These are phyloP conservation scores for Emmonsiellopsis sp. DNA, from an alignment of 2,329 filamentous ascomycete species.

Conservation along the genomic window DNA sequence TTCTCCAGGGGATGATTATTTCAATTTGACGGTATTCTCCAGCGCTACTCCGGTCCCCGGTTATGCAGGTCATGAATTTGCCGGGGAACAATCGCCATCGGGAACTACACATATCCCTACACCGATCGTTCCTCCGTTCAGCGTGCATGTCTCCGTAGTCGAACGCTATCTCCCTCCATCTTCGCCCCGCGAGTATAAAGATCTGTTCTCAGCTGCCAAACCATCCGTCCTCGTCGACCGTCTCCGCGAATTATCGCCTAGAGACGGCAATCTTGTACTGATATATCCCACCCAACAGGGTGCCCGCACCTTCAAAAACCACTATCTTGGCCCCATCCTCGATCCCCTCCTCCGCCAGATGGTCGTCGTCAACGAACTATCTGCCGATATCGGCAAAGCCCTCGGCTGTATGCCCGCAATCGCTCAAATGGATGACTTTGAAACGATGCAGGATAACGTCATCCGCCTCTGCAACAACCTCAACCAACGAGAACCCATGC, in stretches of 20 bases:
- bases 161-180: conserved; percentile 59
- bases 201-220: conserved; percentile 47
- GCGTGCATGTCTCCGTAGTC: conserved; percentile 52
- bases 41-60: conserved; percentile 52
- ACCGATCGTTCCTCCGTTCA: conserved; percentile 51
- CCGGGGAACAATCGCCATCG: conserved; percentile 20
- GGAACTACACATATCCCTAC: conserved; percentile 41
- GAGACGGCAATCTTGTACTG: conserved; percentile 51
- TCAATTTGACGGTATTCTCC: conserved; percentile 53
- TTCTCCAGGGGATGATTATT: conserved; percentile 50
- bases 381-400: conserved; percentile 46
- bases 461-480: conserved; percentile 30
- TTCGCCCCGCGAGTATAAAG: conserved; percentile 48
- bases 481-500: conserved; percentile 17
- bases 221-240: conserved; percentile 54
- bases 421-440: conserved; percentile 46
- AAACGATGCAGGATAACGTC: conserved; percentile 38
- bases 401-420: conserved; percentile 48
- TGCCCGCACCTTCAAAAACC: conserved; percentile 48
- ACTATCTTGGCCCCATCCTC: conserved; percentile 53
- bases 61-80: conserved; percentile 43
- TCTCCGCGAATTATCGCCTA: conserved; percentile 49
- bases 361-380: conserved; percentile 50
- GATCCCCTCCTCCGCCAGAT: conserved; percentile 53
- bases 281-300: conserved; percentile 54